Percentiles rank a stretch among this genome's conserved stretches.
phyloP scores from a whole-genome alignment of 2,329 filamentous ascomycete genomes.

The Sphaerulina vaccinii region DNA sequence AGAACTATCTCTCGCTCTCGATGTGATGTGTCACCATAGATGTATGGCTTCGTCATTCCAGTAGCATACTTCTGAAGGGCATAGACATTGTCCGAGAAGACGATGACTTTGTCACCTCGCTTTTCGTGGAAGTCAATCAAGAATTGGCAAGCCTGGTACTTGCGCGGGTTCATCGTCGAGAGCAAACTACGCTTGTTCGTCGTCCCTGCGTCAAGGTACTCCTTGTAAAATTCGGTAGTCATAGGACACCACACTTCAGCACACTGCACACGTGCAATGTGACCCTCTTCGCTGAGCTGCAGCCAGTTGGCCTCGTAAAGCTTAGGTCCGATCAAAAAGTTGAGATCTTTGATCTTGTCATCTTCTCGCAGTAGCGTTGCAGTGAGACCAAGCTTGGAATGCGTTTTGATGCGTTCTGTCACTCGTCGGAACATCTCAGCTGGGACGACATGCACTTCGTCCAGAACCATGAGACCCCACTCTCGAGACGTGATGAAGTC shows the following conservation, averaged over 20 bases:
- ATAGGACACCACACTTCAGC: slow-evolving; percentile 99
- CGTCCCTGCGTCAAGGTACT: slow-evolving; percentile 71
- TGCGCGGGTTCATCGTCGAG: slow-evolving; percentile 96
- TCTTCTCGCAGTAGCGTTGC: slow-evolving; percentile 93
- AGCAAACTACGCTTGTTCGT: slow-evolving; percentile 67
- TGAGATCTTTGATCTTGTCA: slow-evolving; percentile 96
- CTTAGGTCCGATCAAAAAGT: slow-evolving; percentile 96
- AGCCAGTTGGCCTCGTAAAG: slow-evolving; percentile 99
- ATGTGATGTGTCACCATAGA: slow-evolving; percentile 85
- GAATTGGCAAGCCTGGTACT: slow-evolving; percentile 96
- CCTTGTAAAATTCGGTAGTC: slow-evolving; percentile 96
- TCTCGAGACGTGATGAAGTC: slow-evolving; percentile 83
- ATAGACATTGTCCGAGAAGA: slow-evolving; percentile 97
- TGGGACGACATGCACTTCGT: slow-evolving; percentile 97
- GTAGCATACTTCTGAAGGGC: slow-evolving; percentile 81
- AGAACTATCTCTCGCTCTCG: slow-evolving; percentile 81
- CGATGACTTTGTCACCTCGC: slow-evolving; percentile 94
- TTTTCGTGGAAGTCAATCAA: slow-evolving; percentile 97
- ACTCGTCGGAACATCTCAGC: slow-evolving; percentile 95
- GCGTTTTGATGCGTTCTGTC: slow-evolving; percentile 87
- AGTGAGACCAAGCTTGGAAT: slow-evolving; percentile 91
- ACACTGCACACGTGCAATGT: slow-evolving; percentile 95
- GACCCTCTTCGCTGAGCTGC: slow-evolving; percentile 93
- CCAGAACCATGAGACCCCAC: slow-evolving; percentile 95
- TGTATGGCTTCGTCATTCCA: slow-evolving; percentile 82